Evolutionary conservation across 768 basidiomycete species (phyloP), one percentile per base, ranked within the genome.

Genomic region (Guyanaporus albipodus): DNA sequence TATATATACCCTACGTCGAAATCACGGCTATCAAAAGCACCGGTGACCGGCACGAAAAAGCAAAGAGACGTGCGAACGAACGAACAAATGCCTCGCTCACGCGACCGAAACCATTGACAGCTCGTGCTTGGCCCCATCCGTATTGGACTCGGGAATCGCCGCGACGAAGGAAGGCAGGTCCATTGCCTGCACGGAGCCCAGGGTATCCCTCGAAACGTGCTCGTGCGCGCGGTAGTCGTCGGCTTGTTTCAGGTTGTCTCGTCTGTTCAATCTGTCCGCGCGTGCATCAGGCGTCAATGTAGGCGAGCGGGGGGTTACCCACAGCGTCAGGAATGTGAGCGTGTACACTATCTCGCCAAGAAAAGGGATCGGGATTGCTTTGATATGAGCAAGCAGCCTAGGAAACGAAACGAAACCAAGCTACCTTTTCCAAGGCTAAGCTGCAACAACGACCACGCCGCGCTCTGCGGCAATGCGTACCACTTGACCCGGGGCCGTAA

Each of bases 351-450:
- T 18, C 4, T n/a, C 8, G 34, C 15, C 5, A 15, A 29, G 12
- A 3, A 6, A 38, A n/a, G n/a, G n/a, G n/a, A n/a, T n/a, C n/a
- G n/a, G n/a, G n/a, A n/a, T n/a, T n/a, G n/a, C n/a, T n/a, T n/a
- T n/a, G n/a, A n/a, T 6, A 22, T 39, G 26, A 51, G 15, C 22
- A 4, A 15, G n/a, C 38, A 26, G 19, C 7, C 35, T 6, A 11
- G 14, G 22, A 15, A 1, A 15, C 15, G 18, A 21, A 6, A 2
- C 47, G 10, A 2, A 55, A n/a, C n/a, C n/a, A n/a, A n/a, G n/a
- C n/a, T n/a, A n/a, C 53, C 45, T 45, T 47, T 56, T 8, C 55
- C 50, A 6, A 56, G 40, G 35, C 50, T 48, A 9, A 56, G 48
- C 21, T 48, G 49, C 17, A 56, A 43, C 46, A 56, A 23, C 8